A percentile compares a stretch with the other conserved stretches of the same genome.
Conservation (phyloP, 2,329 filamentous ascomycete genomes). For the Trichoderma lentiforme region DNA sequence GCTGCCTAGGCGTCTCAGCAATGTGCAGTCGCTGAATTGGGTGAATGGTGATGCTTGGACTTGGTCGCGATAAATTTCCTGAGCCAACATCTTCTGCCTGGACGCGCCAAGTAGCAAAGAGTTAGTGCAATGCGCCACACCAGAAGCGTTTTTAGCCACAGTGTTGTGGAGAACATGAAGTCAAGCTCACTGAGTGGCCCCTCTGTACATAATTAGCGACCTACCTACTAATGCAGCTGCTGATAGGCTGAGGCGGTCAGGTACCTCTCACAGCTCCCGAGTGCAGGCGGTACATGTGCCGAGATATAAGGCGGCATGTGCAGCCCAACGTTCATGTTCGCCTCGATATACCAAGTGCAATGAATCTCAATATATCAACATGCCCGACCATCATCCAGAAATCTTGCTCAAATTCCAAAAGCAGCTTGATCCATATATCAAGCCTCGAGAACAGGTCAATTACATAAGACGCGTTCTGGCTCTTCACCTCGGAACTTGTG, state of each 20-base stretch:
- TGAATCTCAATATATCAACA: conserved; percentile 20
- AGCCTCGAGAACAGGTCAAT: conserved; percentile 54
- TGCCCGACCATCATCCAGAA: conserved; percentile 35
- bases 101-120: conserved; percentile 15
- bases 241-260: not conserved
- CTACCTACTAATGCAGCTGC: not conserved
- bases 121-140: conserved; percentile 18
- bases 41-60: conserved; percentile 21
- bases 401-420: conserved; percentile 37
- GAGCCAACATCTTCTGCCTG: conserved; percentile 25
- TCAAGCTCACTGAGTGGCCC: not conserved
- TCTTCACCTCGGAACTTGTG: conserved; percentile 49
- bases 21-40: conserved; percentile 26
- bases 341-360: conserved; percentile 6
- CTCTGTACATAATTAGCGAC: not conserved
- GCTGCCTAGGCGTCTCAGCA: conserved; percentile 22
- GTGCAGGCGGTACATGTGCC: not conserved
- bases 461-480: conserved; percentile 55
- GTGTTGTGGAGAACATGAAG: not conserved
- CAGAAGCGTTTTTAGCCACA: conserved; percentile 17
- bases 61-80: conserved; percentile 37
- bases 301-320: not conserved
- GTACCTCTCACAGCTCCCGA: not conserved
- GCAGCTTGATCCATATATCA: conserved; percentile 51
- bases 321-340: not conserved